Conservation (phyloP, 176 grass and related monocot genomes). For the Echinochloa phyllopogon region DNA sequence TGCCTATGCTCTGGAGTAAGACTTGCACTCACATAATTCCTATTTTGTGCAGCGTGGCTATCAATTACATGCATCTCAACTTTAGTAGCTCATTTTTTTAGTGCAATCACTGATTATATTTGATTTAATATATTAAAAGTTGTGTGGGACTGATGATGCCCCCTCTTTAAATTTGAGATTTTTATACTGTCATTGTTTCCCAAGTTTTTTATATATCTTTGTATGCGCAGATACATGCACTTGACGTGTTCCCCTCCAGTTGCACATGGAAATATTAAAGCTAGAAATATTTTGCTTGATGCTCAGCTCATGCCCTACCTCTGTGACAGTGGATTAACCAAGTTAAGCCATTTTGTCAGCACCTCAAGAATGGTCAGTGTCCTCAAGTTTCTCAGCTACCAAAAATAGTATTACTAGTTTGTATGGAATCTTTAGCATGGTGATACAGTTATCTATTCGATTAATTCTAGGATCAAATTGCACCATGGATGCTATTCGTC, state of each 20-base stretch:
- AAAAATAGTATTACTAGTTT: slow-evolving; percentile 37
- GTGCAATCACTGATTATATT: not conserved
- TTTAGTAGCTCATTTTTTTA: slow-evolving; percentile 15
- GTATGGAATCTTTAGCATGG: slow-evolving; percentile 32
- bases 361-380: slow-evolving; percentile 55
- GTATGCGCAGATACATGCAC: slow-evolving; percentile 77
- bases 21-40: slow-evolving; percentile 19
- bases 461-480: slow-evolving; percentile 23
- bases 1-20: slow-evolving; percentile 90
- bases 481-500: not conserved
- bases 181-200: slow-evolving; percentile 26
- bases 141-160: not conserved
- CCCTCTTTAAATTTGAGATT: not conserved
- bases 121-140: not conserved
- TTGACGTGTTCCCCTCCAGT: slow-evolving; percentile 80
- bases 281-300: slow-evolving; percentile 94
- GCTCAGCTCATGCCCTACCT: slow-evolving; percentile 89
- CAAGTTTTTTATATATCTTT: slow-evolving; percentile 23
- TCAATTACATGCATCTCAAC: slow-evolving; percentile 21
- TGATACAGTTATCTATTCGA: slow-evolving; percentile 25
- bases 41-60: not conserved
- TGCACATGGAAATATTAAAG: slow-evolving; percentile 90
- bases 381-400: slow-evolving; percentile 26
- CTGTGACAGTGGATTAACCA: slow-evolving; percentile 76
- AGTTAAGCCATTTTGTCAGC: slow-evolving; percentile 69